Base-by-base conservation (phyloP, 495 filamentous ascomycete genomes). In the Neurospora terricola region DNA sequence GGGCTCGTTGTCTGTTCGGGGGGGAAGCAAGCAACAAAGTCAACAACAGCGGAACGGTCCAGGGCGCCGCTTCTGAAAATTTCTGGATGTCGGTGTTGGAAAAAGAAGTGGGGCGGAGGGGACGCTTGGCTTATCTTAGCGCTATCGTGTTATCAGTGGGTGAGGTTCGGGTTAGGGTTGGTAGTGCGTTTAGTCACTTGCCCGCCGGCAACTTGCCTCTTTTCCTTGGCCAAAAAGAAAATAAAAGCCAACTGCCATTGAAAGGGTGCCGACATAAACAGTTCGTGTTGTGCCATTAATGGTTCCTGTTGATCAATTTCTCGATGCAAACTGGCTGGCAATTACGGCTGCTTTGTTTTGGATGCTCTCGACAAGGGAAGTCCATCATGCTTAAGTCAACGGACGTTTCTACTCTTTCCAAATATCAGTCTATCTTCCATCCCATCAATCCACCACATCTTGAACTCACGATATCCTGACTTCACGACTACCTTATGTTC, bases 71-170 rank as follows among this genome's bases (percentile, higher is more conserved):
- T 70, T 37, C 36, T 38, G 45, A 70, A 76, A 76, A 75, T 74
- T 74, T 74, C 72, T 74, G 72, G 48, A 72, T 45, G 71, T 73
- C 72, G 69, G 72, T 27, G 59, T 62, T 71, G 38, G 70, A 72
- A 74, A 74, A 74, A 68, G 40, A 37, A 70, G 72, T 73, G 73
- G 75, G 70, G 75, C 69, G 30, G 70, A 70, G 73, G 71, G 34
- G 37, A 37, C 37, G 73, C 54, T 62, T 62, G 54, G 23, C 59
- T 73, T 72, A 72, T 72, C 71, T 69, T 72, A 72, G 54, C 71
- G 38, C 36, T n/a, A 14, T 62, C 6, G 11, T 62, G 54, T 62
- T 62, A 62, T 62, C 54, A 1, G 45, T 12, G 12, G 12, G 2
- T 1, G 2, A 62, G 23, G 23, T 30, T 30, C 23, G 54, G 54